Evolutionary conservation across 495 filamentous ascomycete species (phyloP), one percentile per base, ranked within the genome.

Genomic region (Achaetomiella virescens): DNA sequence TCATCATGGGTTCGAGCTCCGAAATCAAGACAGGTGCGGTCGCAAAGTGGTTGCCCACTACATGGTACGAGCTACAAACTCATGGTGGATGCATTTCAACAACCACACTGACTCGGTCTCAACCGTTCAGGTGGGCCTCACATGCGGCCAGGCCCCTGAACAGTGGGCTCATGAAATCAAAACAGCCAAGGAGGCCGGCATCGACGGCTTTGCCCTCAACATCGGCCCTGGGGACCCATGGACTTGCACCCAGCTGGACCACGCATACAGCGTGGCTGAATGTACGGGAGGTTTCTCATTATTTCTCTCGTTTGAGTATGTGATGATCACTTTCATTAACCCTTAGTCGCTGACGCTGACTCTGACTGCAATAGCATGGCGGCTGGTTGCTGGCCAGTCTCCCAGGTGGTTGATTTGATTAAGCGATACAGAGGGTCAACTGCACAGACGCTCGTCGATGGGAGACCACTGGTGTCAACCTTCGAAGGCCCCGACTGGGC

Each of bases 161-260:
- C 74, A 84, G 31, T 89, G 83, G 80, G 68, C 73, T 37, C 70
- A 68, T 7, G 84, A 90, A 48, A 84, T 90, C 42, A 64, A 61
- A 8, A 66, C 76, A 10, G 86, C 86, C 9, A 77, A 82, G 57
- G 74, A 74, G 14, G 75, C 80, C 0, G 77, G 82, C 35, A 87
- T 90, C 47, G 86, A 90, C 61, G 87, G 82, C 3, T 90, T 90
- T 61, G 86, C 81, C 0, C 63, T 90, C 29, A 89, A 90, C 54
- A 76, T 88, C 41, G 87, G 76, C 0, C 74, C 76, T 4, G 69
- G 62, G 9, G 80, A 84, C 50, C 62, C 65, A 0, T 79, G 75
- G 62, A 81, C 75, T 12, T 70, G 71, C n/a, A 60, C 55, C 9
- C 78, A 81, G 49, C 65, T 85, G 2, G 57, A 70, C 10, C 62